phyloP scores from a whole-genome alignment of 805 yeast species.

The Nakazawaea pomicola region DNA sequence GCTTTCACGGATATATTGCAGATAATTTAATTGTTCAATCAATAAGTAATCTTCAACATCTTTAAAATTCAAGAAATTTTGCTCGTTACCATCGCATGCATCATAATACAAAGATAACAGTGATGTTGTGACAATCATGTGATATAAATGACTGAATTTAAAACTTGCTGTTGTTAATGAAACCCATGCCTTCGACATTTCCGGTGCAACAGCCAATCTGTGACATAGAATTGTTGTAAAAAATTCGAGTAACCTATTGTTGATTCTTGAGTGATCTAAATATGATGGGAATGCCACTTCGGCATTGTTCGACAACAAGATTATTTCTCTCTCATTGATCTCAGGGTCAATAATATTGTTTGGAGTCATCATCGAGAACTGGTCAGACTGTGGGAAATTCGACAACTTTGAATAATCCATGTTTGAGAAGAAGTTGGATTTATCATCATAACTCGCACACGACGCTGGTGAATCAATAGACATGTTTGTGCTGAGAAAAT shows the following conservation, averaged over 20 bases:
- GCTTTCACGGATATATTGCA: background rate
- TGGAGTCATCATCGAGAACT: background rate
- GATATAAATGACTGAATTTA: constrained; percentile 3
- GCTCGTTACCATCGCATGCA: background rate
- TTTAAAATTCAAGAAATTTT: background rate
- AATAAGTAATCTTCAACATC: constrained; percentile 5
- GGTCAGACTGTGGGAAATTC: background rate
- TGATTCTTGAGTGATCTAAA: constrained; percentile 3
- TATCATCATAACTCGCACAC: background rate
- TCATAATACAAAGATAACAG: constrained; percentile 7
- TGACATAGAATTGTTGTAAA: background rate
- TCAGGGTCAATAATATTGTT: background rate
- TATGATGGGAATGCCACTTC: constrained; percentile 7
- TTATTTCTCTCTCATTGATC: background rate
- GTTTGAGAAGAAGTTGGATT: background rate
- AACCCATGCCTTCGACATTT: constrained; percentile 6
- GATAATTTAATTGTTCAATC: constrained; percentile 4
- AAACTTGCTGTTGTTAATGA: background rate
- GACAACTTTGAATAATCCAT: background rate
- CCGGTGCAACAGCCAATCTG: background rate
- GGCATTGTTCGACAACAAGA: constrained; percentile 5
- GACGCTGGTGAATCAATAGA: background rate
- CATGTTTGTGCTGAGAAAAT: background rate
- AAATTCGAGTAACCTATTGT: constrained; percentile 6
- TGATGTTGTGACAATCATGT: constrained; percentile 2